A percentile compares a stretch with the other conserved stretches of the same genome.
phyloP scores from a whole-genome alignment of 495 filamentous ascomycete species.

The Penicillium waksmanii region DNA sequence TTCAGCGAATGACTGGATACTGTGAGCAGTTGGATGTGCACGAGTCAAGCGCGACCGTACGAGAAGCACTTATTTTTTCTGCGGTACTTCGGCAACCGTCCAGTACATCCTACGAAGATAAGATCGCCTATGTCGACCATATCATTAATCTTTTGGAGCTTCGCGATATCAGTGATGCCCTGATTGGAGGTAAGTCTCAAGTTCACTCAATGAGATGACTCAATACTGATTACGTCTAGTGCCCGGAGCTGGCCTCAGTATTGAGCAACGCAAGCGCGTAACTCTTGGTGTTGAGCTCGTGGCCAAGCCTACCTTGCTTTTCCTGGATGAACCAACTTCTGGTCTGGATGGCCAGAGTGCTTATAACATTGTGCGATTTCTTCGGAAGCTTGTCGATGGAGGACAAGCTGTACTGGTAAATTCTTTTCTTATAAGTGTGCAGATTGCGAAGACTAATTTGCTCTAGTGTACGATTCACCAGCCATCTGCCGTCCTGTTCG shows the following conservation, averaged over 20 bases:
- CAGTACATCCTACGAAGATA: constrained; percentile 42
- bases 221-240: constrained; percentile 29
- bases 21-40: constrained; percentile 85
- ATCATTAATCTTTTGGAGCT: constrained; percentile 55
- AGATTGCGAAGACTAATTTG: constrained; percentile 7
- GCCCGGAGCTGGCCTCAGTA: constrained; percentile 73
- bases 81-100: constrained; percentile 51
- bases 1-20: constrained; percentile 71
- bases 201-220: background rate
- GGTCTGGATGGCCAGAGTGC: constrained; percentile 67
- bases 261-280: constrained; percentile 87
- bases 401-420: constrained; percentile 78
- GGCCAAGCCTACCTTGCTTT: constrained; percentile 66
- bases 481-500: constrained; percentile 70
- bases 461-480: constrained; percentile 83
- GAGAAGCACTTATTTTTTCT: constrained; percentile 53
- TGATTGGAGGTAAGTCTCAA: constrained; percentile 63
- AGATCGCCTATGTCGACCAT: constrained; percentile 53
- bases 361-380: constrained; percentile 70
- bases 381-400: constrained; percentile 78
- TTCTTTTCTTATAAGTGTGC: background rate
- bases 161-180: constrained; percentile 49
- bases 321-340: constrained; percentile 68
- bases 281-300: constrained; percentile 81
- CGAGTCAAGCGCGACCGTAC: constrained; percentile 54